Percentiles rank a stretch among this genome's conserved stretches.
Evolutionary conservation across 768 basidiomycete genomes (phyloP).

Genomic region (Kockovaella imperatae): DNA sequence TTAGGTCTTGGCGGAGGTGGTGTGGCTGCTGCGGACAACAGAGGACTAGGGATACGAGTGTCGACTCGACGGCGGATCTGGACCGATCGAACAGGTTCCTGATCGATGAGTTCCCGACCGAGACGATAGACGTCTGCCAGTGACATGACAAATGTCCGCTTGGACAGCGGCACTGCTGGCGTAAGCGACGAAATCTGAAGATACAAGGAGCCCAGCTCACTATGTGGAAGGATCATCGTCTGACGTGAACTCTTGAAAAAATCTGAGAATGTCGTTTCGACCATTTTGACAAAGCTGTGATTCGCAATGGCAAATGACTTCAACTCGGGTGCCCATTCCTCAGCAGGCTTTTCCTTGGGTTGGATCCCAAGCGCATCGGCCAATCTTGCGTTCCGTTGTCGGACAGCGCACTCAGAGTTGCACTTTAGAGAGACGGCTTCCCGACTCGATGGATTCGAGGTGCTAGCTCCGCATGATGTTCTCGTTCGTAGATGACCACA

Average conservation of each 20-base stretch:
- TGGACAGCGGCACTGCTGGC: conserved; percentile 68
- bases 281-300: conserved; percentile 59
- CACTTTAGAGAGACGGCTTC: conserved; percentile 58
- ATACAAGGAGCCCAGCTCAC: conserved; percentile 3
- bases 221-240: conserved; percentile 29
- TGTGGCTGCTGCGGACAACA: conserved; percentile 53
- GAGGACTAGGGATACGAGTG: conserved; percentile 64
- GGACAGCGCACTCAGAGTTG: conserved; percentile 70
- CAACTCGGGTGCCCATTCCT: conserved; percentile 57
- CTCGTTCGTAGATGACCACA: conserved; percentile 75
- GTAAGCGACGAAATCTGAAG: background rate
- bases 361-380: conserved; percentile 85
- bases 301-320: conserved; percentile 57
- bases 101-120: conserved; percentile 78
- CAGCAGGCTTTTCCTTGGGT: conserved; percentile 25
- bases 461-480: conserved; percentile 60
- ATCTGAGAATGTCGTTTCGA: conserved; percentile 77
- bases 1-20: conserved; percentile 8
- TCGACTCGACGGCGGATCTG: conserved; percentile 75
- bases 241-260: conserved; percentile 45
- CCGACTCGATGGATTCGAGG: conserved; percentile 49
- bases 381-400: conserved; percentile 75
- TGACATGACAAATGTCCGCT: conserved; percentile 67
- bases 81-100: conserved; percentile 74
- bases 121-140: conserved; percentile 72